phyloP scores from a whole-genome alignment of 345 rosid genomes.

The Orychophragmus violaceus region DNA sequence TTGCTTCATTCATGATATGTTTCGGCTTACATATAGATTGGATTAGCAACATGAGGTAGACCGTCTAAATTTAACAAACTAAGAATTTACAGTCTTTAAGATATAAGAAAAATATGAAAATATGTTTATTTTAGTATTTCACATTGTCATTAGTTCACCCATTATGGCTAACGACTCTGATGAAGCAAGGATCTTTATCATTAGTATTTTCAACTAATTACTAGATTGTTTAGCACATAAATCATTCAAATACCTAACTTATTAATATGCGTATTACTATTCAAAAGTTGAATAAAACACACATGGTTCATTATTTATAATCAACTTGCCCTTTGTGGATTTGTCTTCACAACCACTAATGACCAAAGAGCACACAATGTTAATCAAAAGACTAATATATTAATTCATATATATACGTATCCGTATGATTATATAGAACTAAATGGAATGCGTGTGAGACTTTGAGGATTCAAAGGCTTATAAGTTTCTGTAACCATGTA shows the following conservation, averaged over 20 bases:
- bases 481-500: constrained; percentile 8
- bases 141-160: background rate
- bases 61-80: background rate
- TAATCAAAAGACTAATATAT: background rate
- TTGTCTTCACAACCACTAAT: background rate
- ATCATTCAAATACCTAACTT: constrained; percentile 7
- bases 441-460: constrained; percentile 7
- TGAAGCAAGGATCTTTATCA: background rate
- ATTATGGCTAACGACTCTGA: background rate
- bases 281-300: background rate
- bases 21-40: background rate
- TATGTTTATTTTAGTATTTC: background rate
- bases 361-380: constrained; percentile 10
- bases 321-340: constrained; percentile 14
- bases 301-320: constrained; percentile 14
- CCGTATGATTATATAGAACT: background rate
- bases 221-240: background rate
- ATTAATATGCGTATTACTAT: background rate
- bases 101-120: background rate
- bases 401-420: constrained; percentile 1
- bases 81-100: background rate
- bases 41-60: background rate
- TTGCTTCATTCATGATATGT: background rate
- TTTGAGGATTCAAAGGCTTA: constrained; percentile 11
- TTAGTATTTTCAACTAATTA: background rate